Conservation (phyloP, 352 stramenopile genomes). For the Globisporangium perplexum region DNA sequence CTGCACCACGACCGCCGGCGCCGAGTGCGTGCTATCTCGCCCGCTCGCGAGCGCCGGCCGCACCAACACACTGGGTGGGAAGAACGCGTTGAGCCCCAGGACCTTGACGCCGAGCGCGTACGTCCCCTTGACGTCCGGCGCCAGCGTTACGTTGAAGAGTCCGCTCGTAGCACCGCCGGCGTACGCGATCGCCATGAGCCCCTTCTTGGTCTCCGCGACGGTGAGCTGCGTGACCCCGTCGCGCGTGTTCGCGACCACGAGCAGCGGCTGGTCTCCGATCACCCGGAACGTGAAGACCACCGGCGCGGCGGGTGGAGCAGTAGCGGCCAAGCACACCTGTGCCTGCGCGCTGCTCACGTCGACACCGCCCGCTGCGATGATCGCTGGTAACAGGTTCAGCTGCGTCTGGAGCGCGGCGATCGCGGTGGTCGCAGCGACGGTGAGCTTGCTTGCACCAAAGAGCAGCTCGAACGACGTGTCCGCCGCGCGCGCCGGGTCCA, state of each 20-base stretch:
- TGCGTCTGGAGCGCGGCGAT: conserved; percentile 30
- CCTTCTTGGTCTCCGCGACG: conserved; percentile 56
- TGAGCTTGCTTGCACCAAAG: conserved; percentile 31
- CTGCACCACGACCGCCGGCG: conserved; percentile 74
- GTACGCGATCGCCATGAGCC: conserved; percentile 69
- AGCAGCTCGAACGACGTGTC: conserved; percentile 42
- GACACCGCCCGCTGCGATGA: conserved; percentile 42
- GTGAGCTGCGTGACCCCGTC: conserved; percentile 44
- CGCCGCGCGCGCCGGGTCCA: conserved; percentile 21
- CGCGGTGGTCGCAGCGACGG: conserved; percentile 30
- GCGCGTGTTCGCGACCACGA: conserved; percentile 33
- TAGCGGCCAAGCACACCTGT: conserved; percentile 29
- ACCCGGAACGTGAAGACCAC: conserved; percentile 41
- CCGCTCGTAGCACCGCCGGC: conserved; percentile 43
- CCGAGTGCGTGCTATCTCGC: conserved; percentile 68
- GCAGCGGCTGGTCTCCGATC: conserved; percentile 36
- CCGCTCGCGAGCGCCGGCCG: conserved; percentile 67
- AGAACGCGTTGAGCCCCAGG: conserved; percentile 39
- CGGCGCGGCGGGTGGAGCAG: conserved; percentile 12
- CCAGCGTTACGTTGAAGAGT: conserved; percentile 81
- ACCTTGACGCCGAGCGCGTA: conserved; percentile 64
- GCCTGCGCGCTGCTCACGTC: conserved; percentile 30
- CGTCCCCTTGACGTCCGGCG: conserved; percentile 67
- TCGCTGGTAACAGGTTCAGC: conserved; percentile 41
- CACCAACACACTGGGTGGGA: conserved; percentile 74